Evolutionary conservation across 2,329 filamentous ascomycete species (phyloP).

Genomic region (Penicillium griseofulvum): DNA sequence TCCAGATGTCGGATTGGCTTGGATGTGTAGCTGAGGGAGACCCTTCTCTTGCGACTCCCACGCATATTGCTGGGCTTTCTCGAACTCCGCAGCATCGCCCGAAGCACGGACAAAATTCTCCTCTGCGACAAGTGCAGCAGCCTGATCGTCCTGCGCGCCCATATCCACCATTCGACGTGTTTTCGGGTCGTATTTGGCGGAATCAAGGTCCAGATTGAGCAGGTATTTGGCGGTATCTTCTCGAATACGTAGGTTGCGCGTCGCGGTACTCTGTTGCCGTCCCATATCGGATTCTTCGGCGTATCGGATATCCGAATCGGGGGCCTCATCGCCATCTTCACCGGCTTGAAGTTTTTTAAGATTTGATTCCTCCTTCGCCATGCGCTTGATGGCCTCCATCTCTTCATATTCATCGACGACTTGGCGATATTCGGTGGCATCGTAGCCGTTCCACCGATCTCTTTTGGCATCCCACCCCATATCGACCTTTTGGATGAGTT

Average conservation of each 20-base stretch:
- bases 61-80: constrained; percentile 81
- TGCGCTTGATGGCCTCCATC: constrained; percentile 70
- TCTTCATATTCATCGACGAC: constrained; percentile 90
- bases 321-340: constrained; percentile 55
- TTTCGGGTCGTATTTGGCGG: constrained; percentile 96
- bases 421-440: constrained; percentile 76
- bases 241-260: constrained; percentile 82
- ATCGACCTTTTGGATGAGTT: constrained; percentile 78
- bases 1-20: constrained; percentile 93
- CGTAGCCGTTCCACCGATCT: constrained; percentile 98
- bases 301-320: constrained; percentile 60
- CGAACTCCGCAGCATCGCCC: constrained; percentile 90
- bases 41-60: constrained; percentile 91
- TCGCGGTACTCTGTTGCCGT: constrained; percentile 84
- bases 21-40: constrained; percentile 79
- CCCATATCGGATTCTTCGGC: constrained; percentile 97
- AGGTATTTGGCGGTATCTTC: constrained; percentile 98
- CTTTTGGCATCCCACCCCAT: constrained; percentile 96
- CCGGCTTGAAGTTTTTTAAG: constrained; percentile 49
- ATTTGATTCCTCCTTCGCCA: constrained; percentile 50
- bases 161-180: constrained; percentile 86
- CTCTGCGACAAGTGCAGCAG: constrained; percentile 80
- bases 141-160: constrained; percentile 75
- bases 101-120: constrained; percentile 87
- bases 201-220: constrained; percentile 90